Conservation (phyloP, 148 eudicot species). For the Rhododendron ferrugineum region DNA sequence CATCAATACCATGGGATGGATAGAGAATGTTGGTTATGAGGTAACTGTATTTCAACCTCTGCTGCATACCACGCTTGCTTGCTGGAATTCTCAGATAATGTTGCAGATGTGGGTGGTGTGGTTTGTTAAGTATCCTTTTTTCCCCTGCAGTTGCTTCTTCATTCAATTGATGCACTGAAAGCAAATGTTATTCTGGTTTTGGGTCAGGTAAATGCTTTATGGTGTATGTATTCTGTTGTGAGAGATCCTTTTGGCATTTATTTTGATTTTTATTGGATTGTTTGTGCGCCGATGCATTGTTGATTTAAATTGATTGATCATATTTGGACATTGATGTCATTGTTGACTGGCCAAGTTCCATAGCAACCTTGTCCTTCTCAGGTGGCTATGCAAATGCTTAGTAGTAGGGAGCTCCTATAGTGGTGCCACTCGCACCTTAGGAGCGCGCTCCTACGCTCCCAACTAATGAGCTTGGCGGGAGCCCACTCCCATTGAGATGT, state of each 20-base stretch:
- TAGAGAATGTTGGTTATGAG: slow-evolving; percentile 90
- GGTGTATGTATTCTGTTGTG: neutral
- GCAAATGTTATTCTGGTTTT: slow-evolving; percentile 84
- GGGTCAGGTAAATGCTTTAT: slow-evolving; percentile 66
- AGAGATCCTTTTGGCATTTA: neutral
- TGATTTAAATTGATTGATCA: neutral
- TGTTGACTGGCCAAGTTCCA: neutral
- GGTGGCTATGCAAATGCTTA: neutral
- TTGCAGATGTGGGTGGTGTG: slow-evolving; percentile 1
- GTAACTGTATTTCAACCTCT: slow-evolving; percentile 22
- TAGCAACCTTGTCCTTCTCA: neutral
- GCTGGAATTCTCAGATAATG: neutral
- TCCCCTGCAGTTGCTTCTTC: slow-evolving; percentile 75
- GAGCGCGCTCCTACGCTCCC: neutral
- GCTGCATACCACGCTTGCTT: neutral
- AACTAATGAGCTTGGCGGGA: neutral
- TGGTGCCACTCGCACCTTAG: neutral
- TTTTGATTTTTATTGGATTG: neutral
- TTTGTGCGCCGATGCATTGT: neutral
- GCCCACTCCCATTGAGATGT: neutral
- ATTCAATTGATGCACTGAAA: slow-evolving; percentile 79
- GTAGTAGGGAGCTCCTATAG: neutral
- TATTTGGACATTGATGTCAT: slow-evolving; percentile 1
- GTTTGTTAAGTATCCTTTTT: slow-evolving; percentile 1
- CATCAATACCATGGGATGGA: slow-evolving; percentile 99